Base-by-base conservation (phyloP, 2,329 filamentous ascomycete genomes). In the Lachnum nothofagi region DNA sequence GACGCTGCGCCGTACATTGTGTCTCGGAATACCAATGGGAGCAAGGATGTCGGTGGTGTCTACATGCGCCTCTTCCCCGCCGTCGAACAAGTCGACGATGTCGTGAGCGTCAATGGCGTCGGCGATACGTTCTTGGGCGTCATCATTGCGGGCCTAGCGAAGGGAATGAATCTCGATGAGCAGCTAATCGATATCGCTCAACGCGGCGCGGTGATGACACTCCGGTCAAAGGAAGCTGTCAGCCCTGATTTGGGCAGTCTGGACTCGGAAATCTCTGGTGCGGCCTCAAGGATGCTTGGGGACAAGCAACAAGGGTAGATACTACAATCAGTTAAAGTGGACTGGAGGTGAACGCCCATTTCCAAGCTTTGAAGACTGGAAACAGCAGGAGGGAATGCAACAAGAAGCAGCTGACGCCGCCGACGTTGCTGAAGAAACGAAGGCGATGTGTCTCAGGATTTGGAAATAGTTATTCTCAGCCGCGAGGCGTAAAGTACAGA, bases 101-200 rank as follows among this genome's bases (percentile, higher is more conserved):
- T 95, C 1, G 82, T 91, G 1, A 95, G 89, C 40, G 91, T 97
- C 8, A 97, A 97, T 65, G 93, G 91, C 0, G 90, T 89, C 2
- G 93, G 93, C 0, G 93, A 98, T 68, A 96, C 93, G 0, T 91
- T 97, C 65, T 73, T 94, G 7, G 93, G 91, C 0, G 85, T 90
- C 12, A 60, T 96, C 48, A 72, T 95, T n/a, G 85, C 89, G 1
- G 88, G 87, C 0, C 65, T 97, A 56, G 82, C 83, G 0, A 78
- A 75, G 17, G 64, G 64, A 22, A 49, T 58, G 40, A 54, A 59
- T 38, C 16, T 65, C 52, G 64, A 79, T 51, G 69, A 82, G 61
- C 76, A 84, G 40, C 67, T 93, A 46, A 73, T 98, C n/a, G 74
- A 82, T 49, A 68, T 93, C 29, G 91, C 91, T 24, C 93, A 97